Conservation (phyloP, 805 yeast genomes). For the Wickerhamomyces bisporus region DNA sequence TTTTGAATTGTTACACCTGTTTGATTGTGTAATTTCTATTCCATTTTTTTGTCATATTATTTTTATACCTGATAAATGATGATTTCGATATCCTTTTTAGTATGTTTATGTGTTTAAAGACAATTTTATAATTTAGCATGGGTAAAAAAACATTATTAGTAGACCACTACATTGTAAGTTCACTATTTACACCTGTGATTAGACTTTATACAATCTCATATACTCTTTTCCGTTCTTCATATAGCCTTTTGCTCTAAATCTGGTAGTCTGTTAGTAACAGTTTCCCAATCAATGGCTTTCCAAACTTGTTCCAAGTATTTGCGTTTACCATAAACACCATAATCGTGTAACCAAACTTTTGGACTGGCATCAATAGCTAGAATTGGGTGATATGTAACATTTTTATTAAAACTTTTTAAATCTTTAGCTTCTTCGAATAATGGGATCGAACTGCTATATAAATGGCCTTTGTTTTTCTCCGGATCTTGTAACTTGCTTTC, state of each 20-base stretch:
- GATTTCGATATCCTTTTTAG: too few species aligned
- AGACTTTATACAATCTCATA: neutral
- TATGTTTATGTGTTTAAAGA: too few species aligned
- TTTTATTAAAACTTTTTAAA: slow-evolving; percentile 17
- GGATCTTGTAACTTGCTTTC: slow-evolving; percentile 20
- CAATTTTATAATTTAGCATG: too few species aligned
- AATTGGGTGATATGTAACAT: slow-evolving; percentile 44
- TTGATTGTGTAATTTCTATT: too few species aligned
- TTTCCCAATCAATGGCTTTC: slow-evolving; percentile 70
- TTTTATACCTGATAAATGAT: too few species aligned
- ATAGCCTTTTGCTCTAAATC: neutral
- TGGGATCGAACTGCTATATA: slow-evolving; percentile 11
- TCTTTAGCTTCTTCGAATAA: slow-evolving; percentile 36
- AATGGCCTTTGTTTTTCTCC: slow-evolving; percentile 4
- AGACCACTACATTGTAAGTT: too few species aligned
- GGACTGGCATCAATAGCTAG: slow-evolving; percentile 71
- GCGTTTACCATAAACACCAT: slow-evolving; percentile 71
- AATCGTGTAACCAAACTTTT: slow-evolving; percentile 64
- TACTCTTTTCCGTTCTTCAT: neutral
- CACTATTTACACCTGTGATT: too few species aligned
- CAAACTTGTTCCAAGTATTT: slow-evolving; percentile 60
- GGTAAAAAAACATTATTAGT: too few species aligned
- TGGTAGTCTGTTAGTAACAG: slow-evolving; percentile 45
- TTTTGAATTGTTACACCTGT: too few species aligned
- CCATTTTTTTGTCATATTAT: too few species aligned